Evolutionary conservation across 306 rosid species (phyloP).

Genomic region (Trifolium repens): DNA sequence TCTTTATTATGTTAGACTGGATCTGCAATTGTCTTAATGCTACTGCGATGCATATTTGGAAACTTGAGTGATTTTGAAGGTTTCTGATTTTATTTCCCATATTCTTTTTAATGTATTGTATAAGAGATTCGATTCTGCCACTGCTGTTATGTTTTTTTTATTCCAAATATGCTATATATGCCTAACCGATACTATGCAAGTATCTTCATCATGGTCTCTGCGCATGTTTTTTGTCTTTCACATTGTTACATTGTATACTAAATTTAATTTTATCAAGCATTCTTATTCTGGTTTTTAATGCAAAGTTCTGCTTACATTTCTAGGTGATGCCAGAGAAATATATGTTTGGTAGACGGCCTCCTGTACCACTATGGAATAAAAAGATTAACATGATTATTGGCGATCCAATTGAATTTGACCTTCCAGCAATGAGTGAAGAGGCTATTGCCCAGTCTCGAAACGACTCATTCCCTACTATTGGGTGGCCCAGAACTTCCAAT

Average conservation of each 20-base stretch:
- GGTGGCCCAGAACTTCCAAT: constrained; percentile 63
- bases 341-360: constrained; percentile 77
- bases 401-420: constrained; percentile 78
- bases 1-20: constrained; percentile 4
- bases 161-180: constrained; percentile 9
- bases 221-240: constrained; percentile 16
- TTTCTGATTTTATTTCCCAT: constrained; percentile 1
- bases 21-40: constrained; percentile 11
- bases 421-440: constrained; percentile 64
- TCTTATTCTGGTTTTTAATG: constrained; percentile 43
- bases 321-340: constrained; percentile 92
- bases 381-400: constrained; percentile 71
- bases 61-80: constrained; percentile 17
- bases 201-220: background rate
- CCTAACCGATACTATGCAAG: constrained; percentile 12
- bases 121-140: constrained; percentile 20
- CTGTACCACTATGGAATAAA: constrained; percentile 74
- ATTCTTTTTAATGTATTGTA: background rate
- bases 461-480: constrained; percentile 51
- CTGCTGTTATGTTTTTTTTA: background rate
- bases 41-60: constrained; percentile 9
- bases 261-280: constrained; percentile 24
- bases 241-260: constrained; percentile 18
- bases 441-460: constrained; percentile 60
- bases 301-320: constrained; percentile 38